Percentiles rank a stretch among this genome's conserved stretches.
phyloP scores from a whole-genome alignment of 768 basidiomycete species.

The Gloeostereum incarnatum region DNA sequence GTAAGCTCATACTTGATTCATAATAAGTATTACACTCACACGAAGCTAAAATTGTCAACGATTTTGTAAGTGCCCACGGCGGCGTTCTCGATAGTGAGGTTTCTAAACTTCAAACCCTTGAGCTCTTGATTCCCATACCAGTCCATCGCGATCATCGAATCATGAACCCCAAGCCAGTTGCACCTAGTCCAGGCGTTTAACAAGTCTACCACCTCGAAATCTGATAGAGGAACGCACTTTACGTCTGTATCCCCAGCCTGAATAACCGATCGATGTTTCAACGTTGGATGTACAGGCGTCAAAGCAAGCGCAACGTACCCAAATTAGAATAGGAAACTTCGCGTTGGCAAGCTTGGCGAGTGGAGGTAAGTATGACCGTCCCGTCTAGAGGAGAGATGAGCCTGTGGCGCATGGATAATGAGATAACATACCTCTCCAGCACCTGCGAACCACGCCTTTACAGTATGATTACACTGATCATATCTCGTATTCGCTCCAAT shows the following conservation, averaged over 20 bases:
- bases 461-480: slow-evolving; percentile 19
- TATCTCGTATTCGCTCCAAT: slow-evolving; percentile 29
- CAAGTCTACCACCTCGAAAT: not conserved
- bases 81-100: slow-evolving; percentile 23
- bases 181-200: slow-evolving; percentile 13
- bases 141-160: slow-evolving; percentile 30
- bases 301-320: slow-evolving; percentile 16
- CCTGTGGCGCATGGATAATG: not conserved
- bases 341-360: slow-evolving; percentile 22
- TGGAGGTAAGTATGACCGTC: slow-evolving; percentile 21
- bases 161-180: slow-evolving; percentile 29
- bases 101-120: slow-evolving; percentile 22
- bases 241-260: slow-evolving; percentile 26
- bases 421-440: slow-evolving; percentile 19
- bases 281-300: not conserved
- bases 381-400: slow-evolving; percentile 14
- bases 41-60: slow-evolving; percentile 38
- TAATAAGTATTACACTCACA: slow-evolving; percentile 14
- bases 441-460: slow-evolving; percentile 13
- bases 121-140: slow-evolving; percentile 34
- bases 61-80: slow-evolving; percentile 31
- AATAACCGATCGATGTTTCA: not conserved
- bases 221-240: slow-evolving; percentile 14
- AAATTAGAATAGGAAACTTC: slow-evolving; percentile 23
- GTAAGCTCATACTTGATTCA: not conserved